Conservation (phyloP, 1,284 basidiomycete genomes). For the Ustilago trichophora region DNA sequence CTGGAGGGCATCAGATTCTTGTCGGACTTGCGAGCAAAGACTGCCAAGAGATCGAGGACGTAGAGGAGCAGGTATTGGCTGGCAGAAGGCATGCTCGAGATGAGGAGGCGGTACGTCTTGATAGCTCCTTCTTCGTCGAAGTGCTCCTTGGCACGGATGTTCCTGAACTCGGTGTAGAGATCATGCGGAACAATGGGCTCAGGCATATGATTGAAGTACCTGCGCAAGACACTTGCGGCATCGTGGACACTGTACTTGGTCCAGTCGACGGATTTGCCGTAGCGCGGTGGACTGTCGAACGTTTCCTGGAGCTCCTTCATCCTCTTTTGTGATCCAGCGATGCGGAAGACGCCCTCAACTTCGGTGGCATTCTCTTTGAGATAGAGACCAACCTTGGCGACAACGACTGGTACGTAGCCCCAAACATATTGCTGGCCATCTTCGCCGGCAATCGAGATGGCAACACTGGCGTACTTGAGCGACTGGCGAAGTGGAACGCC, state of each 20-base stretch:
- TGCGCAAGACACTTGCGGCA: slow-evolving; percentile 91
- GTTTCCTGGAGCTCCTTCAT: slow-evolving; percentile 92
- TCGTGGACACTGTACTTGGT: slow-evolving; percentile 91
- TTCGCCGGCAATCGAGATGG: slow-evolving; percentile 86
- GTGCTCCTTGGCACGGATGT: slow-evolving; percentile 70
- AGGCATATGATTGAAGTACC: slow-evolving; percentile 96
- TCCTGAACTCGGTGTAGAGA: slow-evolving; percentile 87
- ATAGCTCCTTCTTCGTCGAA: slow-evolving; percentile 56
- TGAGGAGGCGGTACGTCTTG: slow-evolving; percentile 78
- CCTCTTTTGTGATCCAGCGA: slow-evolving; percentile 78
- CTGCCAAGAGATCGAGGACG: slow-evolving; percentile 91
- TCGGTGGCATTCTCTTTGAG: slow-evolving; percentile 74
- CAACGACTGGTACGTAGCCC: slow-evolving; percentile 91
- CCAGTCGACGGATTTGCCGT: slow-evolving; percentile 93
- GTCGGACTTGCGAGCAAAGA: slow-evolving; percentile 88
- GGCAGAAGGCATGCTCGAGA: slow-evolving; percentile 81
- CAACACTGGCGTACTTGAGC: slow-evolving; percentile 85
- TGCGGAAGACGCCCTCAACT: slow-evolving; percentile 93
- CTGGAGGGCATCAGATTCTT: slow-evolving; percentile 95
- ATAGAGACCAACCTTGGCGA: slow-evolving; percentile 86
- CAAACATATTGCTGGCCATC: slow-evolving; percentile 66
- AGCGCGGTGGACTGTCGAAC: slow-evolving; percentile 88
- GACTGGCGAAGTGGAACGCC: slow-evolving; percentile 84
- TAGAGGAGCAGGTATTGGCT: slow-evolving; percentile 96
- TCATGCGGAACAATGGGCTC: slow-evolving; percentile 88